Evolutionary conservation across 2,329 filamentous ascomycete genomes (phyloP).

Genomic region (Diatrype stigma): DNA sequence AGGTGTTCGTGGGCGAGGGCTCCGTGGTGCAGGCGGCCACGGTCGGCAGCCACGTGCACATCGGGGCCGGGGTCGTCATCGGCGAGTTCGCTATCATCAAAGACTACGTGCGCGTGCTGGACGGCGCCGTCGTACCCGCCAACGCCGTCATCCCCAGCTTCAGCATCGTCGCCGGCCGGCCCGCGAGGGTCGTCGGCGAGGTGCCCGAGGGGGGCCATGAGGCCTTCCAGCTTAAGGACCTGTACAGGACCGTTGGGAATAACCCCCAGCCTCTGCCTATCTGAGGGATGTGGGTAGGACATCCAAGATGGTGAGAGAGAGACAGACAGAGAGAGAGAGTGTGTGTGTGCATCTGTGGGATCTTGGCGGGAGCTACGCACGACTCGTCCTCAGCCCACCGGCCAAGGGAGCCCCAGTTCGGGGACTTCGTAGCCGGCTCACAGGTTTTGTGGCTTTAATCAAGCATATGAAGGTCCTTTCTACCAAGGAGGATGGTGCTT

Average conservation of each 20-base stretch:
- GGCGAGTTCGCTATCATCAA: constrained; percentile 89
- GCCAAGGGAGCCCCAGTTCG: too few relatives aligned
- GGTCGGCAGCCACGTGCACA: constrained; percentile 80
- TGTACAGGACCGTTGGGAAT: constrained; percentile 63
- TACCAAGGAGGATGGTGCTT: too few relatives aligned
- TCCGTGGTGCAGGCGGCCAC: constrained; percentile 78
- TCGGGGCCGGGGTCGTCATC: constrained; percentile 72
- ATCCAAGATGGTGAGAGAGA: too few relatives aligned
- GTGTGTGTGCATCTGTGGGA: too few relatives aligned
- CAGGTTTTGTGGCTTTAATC: too few relatives aligned
- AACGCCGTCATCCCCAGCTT: constrained; percentile 93
- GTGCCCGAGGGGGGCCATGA: constrained; percentile 67
- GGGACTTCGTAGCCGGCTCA: too few relatives aligned
- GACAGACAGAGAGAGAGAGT: too few relatives aligned
- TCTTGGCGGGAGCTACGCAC: too few relatives aligned
- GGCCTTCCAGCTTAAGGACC: constrained; percentile 58
- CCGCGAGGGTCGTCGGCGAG: constrained; percentile 77
- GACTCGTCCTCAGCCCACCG: too few relatives aligned
- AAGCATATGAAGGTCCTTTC: too few relatives aligned
- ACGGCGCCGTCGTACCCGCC: constrained; percentile 76
- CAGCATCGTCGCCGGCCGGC: constrained; percentile 81
- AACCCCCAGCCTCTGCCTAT: constrained; percentile 37
- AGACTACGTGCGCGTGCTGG: constrained; percentile 84
- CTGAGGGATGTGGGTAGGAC: constrained; percentile 19
- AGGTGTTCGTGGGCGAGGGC: constrained; percentile 79